Evolutionary conservation across 805 yeast species (phyloP), one percentile per base, ranked within the genome.

Genomic region (Metschnikowia dekortorum): DNA sequence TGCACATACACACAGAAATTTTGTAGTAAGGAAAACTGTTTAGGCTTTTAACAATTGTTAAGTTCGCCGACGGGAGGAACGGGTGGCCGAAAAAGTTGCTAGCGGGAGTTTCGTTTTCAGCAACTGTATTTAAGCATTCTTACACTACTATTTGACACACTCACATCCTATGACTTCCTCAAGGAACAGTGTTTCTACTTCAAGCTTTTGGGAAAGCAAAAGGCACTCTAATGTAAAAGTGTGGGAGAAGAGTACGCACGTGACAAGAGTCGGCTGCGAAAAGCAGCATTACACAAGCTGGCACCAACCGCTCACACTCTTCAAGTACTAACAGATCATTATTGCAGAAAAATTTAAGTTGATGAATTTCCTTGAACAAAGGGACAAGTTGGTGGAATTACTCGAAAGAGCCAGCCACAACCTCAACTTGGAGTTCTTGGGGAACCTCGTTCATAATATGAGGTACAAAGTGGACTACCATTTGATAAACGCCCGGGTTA

Each of bases 381-480:
- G 36, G 41, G 53, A 55, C 9, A 39, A 39, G 26, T 8, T 53
- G 8, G 22, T 53, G 26, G 53, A 47, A 30, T 39, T 48, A 29
- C 37, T 53, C 39, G 52, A 46, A 22, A 46, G 56, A 34, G 47
- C 54, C 8, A 53, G 50, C 38, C 50, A 53, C 32, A 45, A 51
- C n/a, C 39, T 51, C 30, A 52, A 53, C 30, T 47, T 51, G 29
- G 46, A 49, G 36, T 42, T 51, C 8, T 34, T 53, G 16, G 58
- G 52, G 39, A 38, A 50, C 4, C 49, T 52, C 29, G 46, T 54
- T 37, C 72, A 65, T 48, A 62, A 62, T 13, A 52, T 66, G 36
- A 64, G 68, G 46, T 70, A 66, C 56, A 66, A 67, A 46, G 52
- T 67, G 32, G 69, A 66, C 48, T 66, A 68, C 49, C 57, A 64